These are phyloP conservation scores for Ophiognomonia clavigignenti-juglandacearum DNA, from an alignment of 2,329 filamentous ascomycete species.

Conservation along the genomic window DNA sequence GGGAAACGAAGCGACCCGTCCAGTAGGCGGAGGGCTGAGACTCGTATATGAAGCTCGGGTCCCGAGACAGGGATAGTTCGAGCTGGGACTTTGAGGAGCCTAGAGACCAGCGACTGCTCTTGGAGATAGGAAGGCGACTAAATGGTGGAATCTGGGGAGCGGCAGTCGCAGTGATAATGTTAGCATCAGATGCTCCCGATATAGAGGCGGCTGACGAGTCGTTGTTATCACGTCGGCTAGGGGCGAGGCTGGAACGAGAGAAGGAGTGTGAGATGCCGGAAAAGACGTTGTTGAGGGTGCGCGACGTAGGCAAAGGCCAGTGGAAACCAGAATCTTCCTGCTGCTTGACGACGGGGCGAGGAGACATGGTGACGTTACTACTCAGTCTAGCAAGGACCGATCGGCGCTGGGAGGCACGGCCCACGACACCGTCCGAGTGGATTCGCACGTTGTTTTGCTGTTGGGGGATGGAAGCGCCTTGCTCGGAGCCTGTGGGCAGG, in stretches of 20 bases:
- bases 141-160: not conserved
- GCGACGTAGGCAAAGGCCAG: constrained; percentile 8
- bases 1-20: constrained; percentile 54
- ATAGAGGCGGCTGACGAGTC: constrained; percentile 3
- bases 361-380: not conserved
- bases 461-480: not conserved
- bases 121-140: not conserved
- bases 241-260: constrained; percentile 9
- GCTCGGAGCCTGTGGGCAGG: not conserved
- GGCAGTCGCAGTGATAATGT: constrained; percentile 9
- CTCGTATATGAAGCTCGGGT: constrained; percentile 29
- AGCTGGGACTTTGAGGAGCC: constrained; percentile 14
- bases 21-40: constrained; percentile 52
- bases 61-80: not conserved
- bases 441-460: not conserved
- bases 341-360: not conserved
- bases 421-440: not conserved
- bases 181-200: constrained; percentile 5
- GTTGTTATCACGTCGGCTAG: constrained; percentile 4
- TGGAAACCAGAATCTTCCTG: constrained; percentile 1
- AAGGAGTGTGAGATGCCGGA: constrained; percentile 11
- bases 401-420: not conserved
- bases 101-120: constrained; percentile 6
- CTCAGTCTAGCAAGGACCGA: not conserved
- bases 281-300: constrained; percentile 9